Conservation (phyloP, 2,329 filamentous ascomycete species). For the Ampelomyces quisqualis region DNA sequence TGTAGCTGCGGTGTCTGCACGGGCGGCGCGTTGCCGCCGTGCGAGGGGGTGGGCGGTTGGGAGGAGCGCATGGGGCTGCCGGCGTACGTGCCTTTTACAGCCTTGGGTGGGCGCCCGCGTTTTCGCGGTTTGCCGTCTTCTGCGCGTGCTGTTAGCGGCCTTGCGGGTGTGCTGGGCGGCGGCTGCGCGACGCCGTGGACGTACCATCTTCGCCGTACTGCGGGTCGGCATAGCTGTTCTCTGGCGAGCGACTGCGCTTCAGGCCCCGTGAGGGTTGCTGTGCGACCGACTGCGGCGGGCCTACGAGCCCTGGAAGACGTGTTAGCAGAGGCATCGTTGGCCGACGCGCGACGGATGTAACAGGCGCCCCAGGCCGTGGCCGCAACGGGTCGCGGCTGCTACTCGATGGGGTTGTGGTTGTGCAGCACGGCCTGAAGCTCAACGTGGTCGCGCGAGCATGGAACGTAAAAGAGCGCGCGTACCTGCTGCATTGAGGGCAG, state of each 20-base stretch:
- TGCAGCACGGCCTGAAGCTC: slow-evolving; percentile 8
- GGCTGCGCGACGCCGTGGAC: slow-evolving; percentile 20
- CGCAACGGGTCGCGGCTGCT: slow-evolving; percentile 7
- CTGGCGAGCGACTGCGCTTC: slow-evolving; percentile 47
- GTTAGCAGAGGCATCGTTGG: slow-evolving; percentile 28
- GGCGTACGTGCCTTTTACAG: slow-evolving; percentile 51
- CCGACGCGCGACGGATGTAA: slow-evolving; percentile 37
- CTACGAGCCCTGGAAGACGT: slow-evolving; percentile 27
- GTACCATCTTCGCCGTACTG: slow-evolving; percentile 34
- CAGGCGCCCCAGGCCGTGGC: slow-evolving; percentile 20
- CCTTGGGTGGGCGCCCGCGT: slow-evolving; percentile 62
- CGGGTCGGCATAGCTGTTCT: slow-evolving; percentile 40
- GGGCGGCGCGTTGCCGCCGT: slow-evolving; percentile 54
- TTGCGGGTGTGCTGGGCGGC: slow-evolving; percentile 2
- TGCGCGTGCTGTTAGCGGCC: slow-evolving; percentile 19
- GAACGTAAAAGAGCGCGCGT: slow-evolving; percentile 16
- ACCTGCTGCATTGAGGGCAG: slow-evolving; percentile 43
- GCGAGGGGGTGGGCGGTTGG: slow-evolving; percentile 49
- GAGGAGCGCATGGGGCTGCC: slow-evolving; percentile 59
- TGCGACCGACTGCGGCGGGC: slow-evolving; percentile 33
- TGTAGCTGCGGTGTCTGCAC: slow-evolving; percentile 58
- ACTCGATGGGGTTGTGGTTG: slow-evolving; percentile 11
- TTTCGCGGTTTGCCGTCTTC: slow-evolving; percentile 43
- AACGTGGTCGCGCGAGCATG: slow-evolving; percentile 4
- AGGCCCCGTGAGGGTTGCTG: slow-evolving; percentile 41